Base-by-base conservation (phyloP, 345 rosid genomes). In the Arabis alpina region DNA sequence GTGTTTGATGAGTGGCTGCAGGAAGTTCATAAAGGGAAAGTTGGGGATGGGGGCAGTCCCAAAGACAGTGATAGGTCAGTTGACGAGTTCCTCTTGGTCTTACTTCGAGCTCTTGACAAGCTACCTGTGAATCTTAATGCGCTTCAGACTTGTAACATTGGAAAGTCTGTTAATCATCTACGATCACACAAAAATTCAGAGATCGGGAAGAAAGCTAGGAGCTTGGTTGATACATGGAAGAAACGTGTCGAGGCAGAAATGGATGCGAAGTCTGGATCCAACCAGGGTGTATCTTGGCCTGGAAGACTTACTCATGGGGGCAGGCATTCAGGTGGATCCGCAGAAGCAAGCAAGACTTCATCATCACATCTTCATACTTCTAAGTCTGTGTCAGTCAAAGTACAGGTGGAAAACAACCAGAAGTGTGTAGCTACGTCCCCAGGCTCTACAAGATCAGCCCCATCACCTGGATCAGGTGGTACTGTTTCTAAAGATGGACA, bases 1-100 rank as follows among this genome's bases (percentile, higher is more conserved):
- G 88, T 89, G 3, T 84, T 91, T 75, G 98, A 93, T 80, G 98
- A 87, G 54, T 93, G 98, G 98, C 90, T 93, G 13, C 98, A 93
- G 79, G 97, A 93, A 78, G 81, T 91, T 60, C 98, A 91, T 57
- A 91, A 82, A 76, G 96, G 97, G 67, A 91, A 89, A 79, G 61
- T 80, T 57, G 92, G 97, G 49, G 91, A 91, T 77, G 84, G 70
- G 74, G 45, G 80, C 52, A 69, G 89, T 74, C 81, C 81, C 61
- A 91, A 80, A 80, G 97, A 90, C 24, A 71, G 53, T 64, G 97
- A 88, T 61, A 86, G 82, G 65, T 71, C 84, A 7, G 75, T 84
- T 1, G 98, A 93, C 37, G 98, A 91, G 15, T 91, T 91, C 65
- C 87, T 93, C 27, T 74, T 85, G 40, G 70, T 82, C 61, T 79